Conservation (phyloP, 768 basidiomycete genomes). For the Dioszegia aurantiaca region DNA sequence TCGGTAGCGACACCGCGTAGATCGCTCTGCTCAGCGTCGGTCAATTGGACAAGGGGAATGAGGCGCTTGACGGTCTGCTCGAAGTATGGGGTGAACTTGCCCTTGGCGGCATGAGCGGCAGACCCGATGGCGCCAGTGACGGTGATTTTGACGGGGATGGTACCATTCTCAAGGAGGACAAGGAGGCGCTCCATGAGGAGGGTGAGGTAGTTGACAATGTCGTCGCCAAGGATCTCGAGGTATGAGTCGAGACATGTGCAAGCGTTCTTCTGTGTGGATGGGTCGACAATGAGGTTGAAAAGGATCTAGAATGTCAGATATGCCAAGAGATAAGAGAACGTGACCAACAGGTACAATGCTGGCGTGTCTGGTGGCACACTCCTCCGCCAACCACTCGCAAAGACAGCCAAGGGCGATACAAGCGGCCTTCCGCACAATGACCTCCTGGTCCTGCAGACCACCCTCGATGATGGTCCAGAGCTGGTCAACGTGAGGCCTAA, state of each 20-base stretch:
- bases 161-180: constrained; percentile 78
- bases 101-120: constrained; percentile 92
- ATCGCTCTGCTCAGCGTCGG: constrained; percentile 85
- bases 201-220: constrained; percentile 85
- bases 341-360: constrained; percentile 71
- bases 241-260: constrained; percentile 95
- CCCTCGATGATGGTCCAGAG: constrained; percentile 93
- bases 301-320: constrained; percentile 61
- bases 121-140: constrained; percentile 97
- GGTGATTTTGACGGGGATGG: constrained; percentile 83
- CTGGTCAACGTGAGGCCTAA: constrained; percentile 84
- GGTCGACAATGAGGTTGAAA: constrained; percentile 84
- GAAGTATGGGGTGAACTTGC: constrained; percentile 90
- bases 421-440: constrained; percentile 87
- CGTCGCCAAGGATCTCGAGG: constrained; percentile 83
- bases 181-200: constrained; percentile 93
- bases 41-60: constrained; percentile 78
- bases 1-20: constrained; percentile 97
- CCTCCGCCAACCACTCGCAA: constrained; percentile 96
- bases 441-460: constrained; percentile 78
- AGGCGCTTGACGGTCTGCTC: constrained; percentile 82
- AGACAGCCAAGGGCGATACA: constrained; percentile 93
- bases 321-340: neutral
- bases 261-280: constrained; percentile 82
- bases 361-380: constrained; percentile 75